These are phyloP conservation scores for Penicillium sp. DNA, from an alignment of 2,329 filamentous ascomycete species.

Conservation along the genomic window DNA sequence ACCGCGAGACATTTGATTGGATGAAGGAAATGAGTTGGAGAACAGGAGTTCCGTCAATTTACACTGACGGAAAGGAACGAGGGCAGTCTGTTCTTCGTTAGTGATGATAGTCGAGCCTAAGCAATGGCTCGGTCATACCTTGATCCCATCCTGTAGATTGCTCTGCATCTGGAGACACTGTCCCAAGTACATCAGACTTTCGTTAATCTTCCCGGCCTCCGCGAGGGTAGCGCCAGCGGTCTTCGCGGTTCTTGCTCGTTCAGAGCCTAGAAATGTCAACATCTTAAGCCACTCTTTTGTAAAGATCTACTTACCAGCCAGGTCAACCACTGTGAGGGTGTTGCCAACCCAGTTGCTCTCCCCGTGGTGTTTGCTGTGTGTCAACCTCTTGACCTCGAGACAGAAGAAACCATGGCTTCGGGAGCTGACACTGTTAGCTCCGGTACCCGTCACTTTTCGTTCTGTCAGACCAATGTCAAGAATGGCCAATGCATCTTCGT, in stretches of 20 bases:
- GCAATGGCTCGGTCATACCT: constrained; percentile 50
- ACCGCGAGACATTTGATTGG: constrained; percentile 45
- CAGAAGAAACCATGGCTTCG: constrained; percentile 95
- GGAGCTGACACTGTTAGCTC: constrained; percentile 86
- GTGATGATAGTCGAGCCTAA: background rate
- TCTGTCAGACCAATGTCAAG: constrained; percentile 85
- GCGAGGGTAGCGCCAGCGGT: constrained; percentile 87
- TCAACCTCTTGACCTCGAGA: constrained; percentile 84
- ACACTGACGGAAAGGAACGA: constrained; percentile 76
- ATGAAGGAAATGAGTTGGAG: constrained; percentile 76
- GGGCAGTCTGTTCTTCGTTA: constrained; percentile 52
- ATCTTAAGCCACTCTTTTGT: no score
- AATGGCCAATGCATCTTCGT: constrained; percentile 81
- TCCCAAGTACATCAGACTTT: constrained; percentile 95
- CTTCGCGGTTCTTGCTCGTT: constrained; percentile 87
- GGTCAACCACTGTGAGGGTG: constrained; percentile 79
- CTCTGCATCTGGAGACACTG: constrained; percentile 96
- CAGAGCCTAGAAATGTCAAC: constrained; percentile 55
- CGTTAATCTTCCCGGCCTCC: constrained; percentile 97
- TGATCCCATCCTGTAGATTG: constrained; percentile 66
- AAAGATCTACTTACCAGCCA: constrained; percentile 58
- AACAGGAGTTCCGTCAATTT: constrained; percentile 81
- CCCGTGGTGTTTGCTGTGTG: constrained; percentile 45
- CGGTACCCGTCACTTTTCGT: constrained; percentile 80
- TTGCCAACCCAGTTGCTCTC: constrained; percentile 67